Evolutionary conservation across 345 rosid species (phyloP).

Genomic region (Bruguiera parviflora): DNA sequence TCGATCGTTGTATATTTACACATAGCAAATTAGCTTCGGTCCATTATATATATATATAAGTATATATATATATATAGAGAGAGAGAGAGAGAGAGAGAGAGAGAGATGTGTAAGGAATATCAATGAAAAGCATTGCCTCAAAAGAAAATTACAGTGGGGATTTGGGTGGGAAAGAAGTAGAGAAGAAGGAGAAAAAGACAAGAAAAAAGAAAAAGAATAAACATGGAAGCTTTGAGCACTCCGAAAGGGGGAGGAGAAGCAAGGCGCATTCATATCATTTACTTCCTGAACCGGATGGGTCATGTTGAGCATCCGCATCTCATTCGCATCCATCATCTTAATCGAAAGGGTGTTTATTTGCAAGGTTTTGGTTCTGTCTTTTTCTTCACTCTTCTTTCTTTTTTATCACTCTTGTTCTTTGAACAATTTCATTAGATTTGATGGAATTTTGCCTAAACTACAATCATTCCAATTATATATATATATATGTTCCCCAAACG

Average conservation of each 20-base stretch:
- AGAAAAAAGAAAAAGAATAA: not conserved
- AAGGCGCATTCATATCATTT: conserved; percentile 60
- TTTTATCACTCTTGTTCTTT: not conserved
- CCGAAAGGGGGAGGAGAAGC: conserved; percentile 35
- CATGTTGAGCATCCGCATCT: conserved; percentile 73
- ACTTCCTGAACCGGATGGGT: conserved; percentile 57
- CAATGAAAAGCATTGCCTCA: too few species aligned
- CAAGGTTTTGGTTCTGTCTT: conserved; percentile 38
- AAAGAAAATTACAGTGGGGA: too few species aligned
- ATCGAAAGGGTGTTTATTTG: conserved; percentile 51
- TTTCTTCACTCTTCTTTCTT: not conserved
- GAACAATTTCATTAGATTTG: too few species aligned
- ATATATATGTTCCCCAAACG: too few species aligned
- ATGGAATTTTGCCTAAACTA: too few species aligned
- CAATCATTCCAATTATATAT: too few species aligned
- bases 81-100: too few species aligned
- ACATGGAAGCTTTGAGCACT: conserved; percentile 8
- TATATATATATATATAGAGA: not conserved
- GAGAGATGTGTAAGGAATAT: not conserved
- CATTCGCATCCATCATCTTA: conserved; percentile 50
- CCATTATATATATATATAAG: not conserved
- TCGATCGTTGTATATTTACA: not conserved
- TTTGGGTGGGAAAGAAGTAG: too few species aligned
- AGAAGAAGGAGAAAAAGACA: too few species aligned
- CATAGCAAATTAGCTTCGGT: not conserved